These are phyloP conservation scores for Monosporozyma yasuniensis DNA, from an alignment of 805 yeast species.

Conservation along the genomic window DNA sequence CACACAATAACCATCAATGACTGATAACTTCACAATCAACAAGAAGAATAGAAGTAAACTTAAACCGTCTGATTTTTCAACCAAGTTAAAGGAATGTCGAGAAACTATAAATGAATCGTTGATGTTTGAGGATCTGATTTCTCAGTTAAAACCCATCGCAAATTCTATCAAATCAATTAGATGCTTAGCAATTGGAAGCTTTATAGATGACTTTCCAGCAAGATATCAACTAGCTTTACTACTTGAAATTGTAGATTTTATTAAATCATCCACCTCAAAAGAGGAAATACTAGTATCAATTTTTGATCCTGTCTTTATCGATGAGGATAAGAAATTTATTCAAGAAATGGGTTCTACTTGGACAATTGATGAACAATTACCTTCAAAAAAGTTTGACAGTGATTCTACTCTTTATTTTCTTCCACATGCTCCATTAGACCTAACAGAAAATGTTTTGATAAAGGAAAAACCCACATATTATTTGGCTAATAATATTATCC, in stretches of 20 bases:
- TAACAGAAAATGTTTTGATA: constrained; percentile 37
- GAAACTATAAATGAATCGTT: constrained; percentile 18
- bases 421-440: constrained; percentile 65
- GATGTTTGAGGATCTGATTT: constrained; percentile 24
- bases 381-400: constrained; percentile 14
- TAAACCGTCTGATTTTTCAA: constrained; percentile 4
- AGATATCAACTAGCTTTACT: constrained; percentile 58
- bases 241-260: constrained; percentile 31
- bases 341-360: constrained; percentile 18
- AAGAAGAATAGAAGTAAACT: neutral
- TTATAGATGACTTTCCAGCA: constrained; percentile 49
- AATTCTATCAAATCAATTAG: constrained; percentile 33
- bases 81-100: constrained; percentile 12
- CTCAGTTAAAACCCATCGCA: constrained; percentile 9
- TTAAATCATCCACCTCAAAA: neutral
- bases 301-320: constrained; percentile 58
- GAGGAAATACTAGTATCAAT: constrained; percentile 32
- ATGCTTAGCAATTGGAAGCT: constrained; percentile 67
- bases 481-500: constrained; percentile 44
- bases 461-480: constrained; percentile 31
- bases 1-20: neutral
- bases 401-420: constrained; percentile 42
- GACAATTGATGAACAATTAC: constrained; percentile 19
- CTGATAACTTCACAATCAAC: neutral
- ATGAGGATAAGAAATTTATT: constrained; percentile 36